A percentile compares a stretch with the other conserved stretches of the same genome.
Evolutionary conservation across 495 filamentous ascomycete genomes (phyloP).

Genomic region (Xylaria grammica): DNA sequence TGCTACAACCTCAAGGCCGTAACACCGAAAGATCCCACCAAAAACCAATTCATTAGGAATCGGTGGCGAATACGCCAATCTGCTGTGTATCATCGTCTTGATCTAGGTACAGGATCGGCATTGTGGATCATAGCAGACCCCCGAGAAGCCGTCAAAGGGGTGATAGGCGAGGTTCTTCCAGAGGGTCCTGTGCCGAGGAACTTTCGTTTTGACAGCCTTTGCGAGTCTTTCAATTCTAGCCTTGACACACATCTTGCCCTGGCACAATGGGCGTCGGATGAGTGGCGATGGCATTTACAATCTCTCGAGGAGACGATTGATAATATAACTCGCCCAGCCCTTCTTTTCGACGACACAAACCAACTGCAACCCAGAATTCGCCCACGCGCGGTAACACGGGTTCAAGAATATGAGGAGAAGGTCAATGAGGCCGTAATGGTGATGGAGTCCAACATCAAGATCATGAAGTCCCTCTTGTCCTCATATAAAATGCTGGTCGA

Average conservation of each 20-base stretch:
- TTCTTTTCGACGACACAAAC: slow-evolving; percentile 11
- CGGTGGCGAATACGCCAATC: slow-evolving; percentile 50
- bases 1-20: slow-evolving; percentile 51
- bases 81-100: slow-evolving; percentile 49
- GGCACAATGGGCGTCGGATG: slow-evolving; percentile 42
- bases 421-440: slow-evolving; percentile 37
- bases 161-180: slow-evolving; percentile 18
- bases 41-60: slow-evolving; percentile 8
- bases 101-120: slow-evolving; percentile 41
- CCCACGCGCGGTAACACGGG: slow-evolving; percentile 31
- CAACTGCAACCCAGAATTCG: slow-evolving; percentile 26
- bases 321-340: slow-evolving; percentile 25
- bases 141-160: slow-evolving; percentile 29
- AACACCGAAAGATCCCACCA: slow-evolving; percentile 15
- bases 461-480: slow-evolving; percentile 33
- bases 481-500: slow-evolving; percentile 38
- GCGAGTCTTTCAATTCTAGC: slow-evolving; percentile 35
- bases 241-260: slow-evolving; percentile 41
- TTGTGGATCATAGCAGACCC: slow-evolving; percentile 42
- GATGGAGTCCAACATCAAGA: slow-evolving; percentile 41
- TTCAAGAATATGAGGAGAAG: slow-evolving; percentile 43
- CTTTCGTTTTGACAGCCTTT: slow-evolving; percentile 27
- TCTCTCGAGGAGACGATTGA: slow-evolving; percentile 42
- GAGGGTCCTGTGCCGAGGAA: slow-evolving; percentile 3
- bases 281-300: slow-evolving; percentile 43